These are phyloP conservation scores for Glycine tomentella DNA, from an alignment of 306 rosid genomes.

Conservation along the genomic window DNA sequence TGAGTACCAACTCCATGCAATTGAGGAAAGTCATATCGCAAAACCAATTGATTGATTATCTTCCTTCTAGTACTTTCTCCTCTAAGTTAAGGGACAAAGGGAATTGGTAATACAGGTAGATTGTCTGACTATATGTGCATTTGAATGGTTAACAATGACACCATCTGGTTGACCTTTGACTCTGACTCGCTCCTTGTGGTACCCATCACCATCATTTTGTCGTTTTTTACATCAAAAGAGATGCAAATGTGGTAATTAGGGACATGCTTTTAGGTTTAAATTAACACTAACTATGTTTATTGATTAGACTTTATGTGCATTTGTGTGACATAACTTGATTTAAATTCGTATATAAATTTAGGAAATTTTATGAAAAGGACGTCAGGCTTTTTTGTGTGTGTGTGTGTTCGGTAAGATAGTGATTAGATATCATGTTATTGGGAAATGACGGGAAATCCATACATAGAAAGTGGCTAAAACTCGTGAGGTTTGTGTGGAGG, in stretches of 20 bases:
- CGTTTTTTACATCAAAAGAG: not conserved
- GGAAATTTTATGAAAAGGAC: not conserved
- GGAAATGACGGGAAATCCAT: constrained; percentile 60
- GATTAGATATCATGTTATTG: constrained; percentile 59
- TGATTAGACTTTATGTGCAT: not conserved
- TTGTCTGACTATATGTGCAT: constrained; percentile 52
- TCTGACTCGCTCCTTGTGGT: constrained; percentile 42
- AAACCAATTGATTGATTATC: constrained; percentile 39
- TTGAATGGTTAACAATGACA: constrained; percentile 52
- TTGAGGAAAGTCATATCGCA: constrained; percentile 41
- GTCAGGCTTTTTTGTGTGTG: constrained; percentile 3
- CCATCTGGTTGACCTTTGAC: constrained; percentile 60
- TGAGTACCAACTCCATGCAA: constrained; percentile 46
- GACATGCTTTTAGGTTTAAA: not conserved
- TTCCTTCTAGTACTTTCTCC: constrained; percentile 56
- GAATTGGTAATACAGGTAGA: constrained; percentile 50
- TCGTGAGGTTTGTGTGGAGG: constrained; percentile 61
- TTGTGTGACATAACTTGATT: not conserved
- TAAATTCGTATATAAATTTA: not conserved
- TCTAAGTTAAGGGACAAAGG: constrained; percentile 55
- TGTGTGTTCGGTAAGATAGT: constrained; percentile 43
- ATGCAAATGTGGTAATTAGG: not conserved
- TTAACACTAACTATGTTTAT: not conserved
- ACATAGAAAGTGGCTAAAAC: constrained; percentile 57
- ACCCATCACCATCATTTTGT: constrained; percentile 45